Conservation (phyloP, 2,329 filamentous ascomycete genomes). For the Myriosclerotinia curreyana region DNA sequence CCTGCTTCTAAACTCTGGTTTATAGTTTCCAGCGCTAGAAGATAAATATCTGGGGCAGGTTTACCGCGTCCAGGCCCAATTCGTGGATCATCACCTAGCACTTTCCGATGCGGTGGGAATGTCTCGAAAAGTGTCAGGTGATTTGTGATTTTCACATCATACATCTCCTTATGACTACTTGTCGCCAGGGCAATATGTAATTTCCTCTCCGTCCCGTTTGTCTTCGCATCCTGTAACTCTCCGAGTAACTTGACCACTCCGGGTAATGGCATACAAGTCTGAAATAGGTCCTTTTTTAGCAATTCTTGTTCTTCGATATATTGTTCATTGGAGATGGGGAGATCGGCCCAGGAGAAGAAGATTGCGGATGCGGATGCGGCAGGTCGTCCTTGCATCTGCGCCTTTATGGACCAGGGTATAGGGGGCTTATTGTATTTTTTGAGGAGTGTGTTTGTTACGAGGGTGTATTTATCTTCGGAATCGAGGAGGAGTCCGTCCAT, state of each 20-base stretch:
- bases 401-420: constrained; percentile 94
- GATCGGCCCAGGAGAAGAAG: constrained; percentile 78
- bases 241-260: constrained; percentile 69
- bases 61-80: constrained; percentile 82
- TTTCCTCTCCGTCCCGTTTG: constrained; percentile 40
- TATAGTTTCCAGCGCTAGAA: constrained; percentile 79
- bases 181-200: constrained; percentile 78
- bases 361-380: constrained; percentile 50
- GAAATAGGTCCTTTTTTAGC: constrained; percentile 72
- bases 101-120: constrained; percentile 67
- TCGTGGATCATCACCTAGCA: constrained; percentile 81
- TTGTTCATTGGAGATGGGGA: constrained; percentile 71
- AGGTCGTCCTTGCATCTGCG: constrained; percentile 57
- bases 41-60: constrained; percentile 90
- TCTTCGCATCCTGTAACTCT: constrained; percentile 46
- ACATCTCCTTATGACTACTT: constrained; percentile 55
- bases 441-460: constrained; percentile 79
- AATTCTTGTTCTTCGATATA: constrained; percentile 58
- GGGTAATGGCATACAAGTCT: constrained; percentile 69
- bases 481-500: constrained; percentile 97
- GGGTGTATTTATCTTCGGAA: constrained; percentile 88
- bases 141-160: constrained; percentile 38
- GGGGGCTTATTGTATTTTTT: constrained; percentile 67
- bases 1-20: constrained; percentile 67
- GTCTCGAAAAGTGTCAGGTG: constrained; percentile 59